Conservation (phyloP, 2,329 filamentous ascomycete species). For the Drechslerella dactyloides region DNA sequence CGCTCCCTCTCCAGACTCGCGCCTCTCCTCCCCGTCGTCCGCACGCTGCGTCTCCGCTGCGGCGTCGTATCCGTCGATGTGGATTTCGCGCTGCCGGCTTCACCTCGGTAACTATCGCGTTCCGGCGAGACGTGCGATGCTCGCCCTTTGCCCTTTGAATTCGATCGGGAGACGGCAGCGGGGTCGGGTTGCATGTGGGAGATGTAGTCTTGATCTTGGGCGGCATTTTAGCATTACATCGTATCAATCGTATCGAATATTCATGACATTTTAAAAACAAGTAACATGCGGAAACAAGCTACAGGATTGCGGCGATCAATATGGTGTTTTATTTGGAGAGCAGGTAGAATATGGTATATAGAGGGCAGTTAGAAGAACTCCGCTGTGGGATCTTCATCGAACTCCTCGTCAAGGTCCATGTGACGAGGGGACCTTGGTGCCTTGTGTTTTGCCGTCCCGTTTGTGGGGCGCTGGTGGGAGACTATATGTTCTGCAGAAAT, state of each 20-base stretch:
- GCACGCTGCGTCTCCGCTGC: slow-evolving; percentile 41
- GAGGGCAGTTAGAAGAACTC: slow-evolving; percentile 41
- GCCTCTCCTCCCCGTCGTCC: slow-evolving; percentile 31
- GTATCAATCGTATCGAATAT: slow-evolving; percentile 6
- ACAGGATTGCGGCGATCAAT: background rate
- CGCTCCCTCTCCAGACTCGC: slow-evolving; percentile 33
- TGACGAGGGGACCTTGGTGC: background rate
- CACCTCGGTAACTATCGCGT: slow-evolving; percentile 27
- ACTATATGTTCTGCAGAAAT: slow-evolving; percentile 47
- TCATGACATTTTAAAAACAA: background rate
- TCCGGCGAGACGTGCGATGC: slow-evolving; percentile 47
- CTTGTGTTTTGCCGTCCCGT: slow-evolving; percentile 39
- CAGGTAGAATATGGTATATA: slow-evolving; percentile 14
- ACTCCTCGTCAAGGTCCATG: slow-evolving; percentile 32
- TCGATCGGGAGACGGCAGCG: slow-evolving; percentile 39
- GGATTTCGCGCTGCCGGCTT: slow-evolving; percentile 27
- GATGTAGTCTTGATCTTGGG: slow-evolving; percentile 38
- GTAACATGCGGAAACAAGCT: background rate
- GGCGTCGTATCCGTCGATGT: slow-evolving; percentile 35
- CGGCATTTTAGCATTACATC: slow-evolving; percentile 14
- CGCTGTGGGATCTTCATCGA: slow-evolving; percentile 1
- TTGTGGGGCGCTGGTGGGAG: slow-evolving; percentile 39
- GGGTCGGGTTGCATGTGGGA: slow-evolving; percentile 24
- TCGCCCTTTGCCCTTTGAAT: slow-evolving; percentile 47
- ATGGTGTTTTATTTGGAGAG: slow-evolving; percentile 13